These are phyloP conservation scores for Cruciata laevipes DNA, from an alignment of 257 asterid genomes.

Conservation along the genomic window DNA sequence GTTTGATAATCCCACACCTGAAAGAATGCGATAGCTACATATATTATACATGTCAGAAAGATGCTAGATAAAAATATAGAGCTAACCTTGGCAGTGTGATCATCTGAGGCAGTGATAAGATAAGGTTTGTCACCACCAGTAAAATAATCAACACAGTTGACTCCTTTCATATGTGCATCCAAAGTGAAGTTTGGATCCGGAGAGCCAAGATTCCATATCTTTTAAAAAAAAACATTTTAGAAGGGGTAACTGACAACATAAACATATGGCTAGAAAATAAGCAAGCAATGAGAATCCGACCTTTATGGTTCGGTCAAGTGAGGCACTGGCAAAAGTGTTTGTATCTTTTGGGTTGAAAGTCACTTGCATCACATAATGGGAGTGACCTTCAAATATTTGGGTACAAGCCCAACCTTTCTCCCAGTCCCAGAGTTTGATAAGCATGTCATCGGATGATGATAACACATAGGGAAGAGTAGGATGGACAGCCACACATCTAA, in stretches of 20 bases:
- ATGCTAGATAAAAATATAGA: constrained; percentile 10
- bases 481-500: constrained; percentile 97
- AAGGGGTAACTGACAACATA: not conserved
- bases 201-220: constrained; percentile 99
- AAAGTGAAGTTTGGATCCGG: constrained; percentile 98
- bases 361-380: constrained; percentile 99
- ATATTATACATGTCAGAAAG: constrained; percentile 16
- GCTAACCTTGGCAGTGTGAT: constrained; percentile 95
- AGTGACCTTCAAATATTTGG: constrained; percentile 97
- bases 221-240: constrained; percentile 22
- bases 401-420: constrained; percentile 97
- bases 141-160: constrained; percentile 94
- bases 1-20: constrained; percentile 99
- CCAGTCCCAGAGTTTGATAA: constrained; percentile 99
- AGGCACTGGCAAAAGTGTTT: constrained; percentile 98
- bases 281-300: constrained; percentile 23
- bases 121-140: constrained; percentile 98
- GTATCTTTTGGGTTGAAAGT: constrained; percentile 98
- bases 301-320: constrained; percentile 96
- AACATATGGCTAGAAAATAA: not conserved
- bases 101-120: constrained; percentile 94
- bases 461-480: constrained; percentile 90
- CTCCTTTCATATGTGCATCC: constrained; percentile 96
- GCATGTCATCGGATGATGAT: constrained; percentile 99
- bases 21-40: constrained; percentile 9